Percentiles rank a stretch among this genome's conserved stretches.
These are phyloP conservation scores for Aspergillus bridgeri DNA, from an alignment of 495 filamentous ascomycete genomes.

Conservation along the genomic window DNA sequence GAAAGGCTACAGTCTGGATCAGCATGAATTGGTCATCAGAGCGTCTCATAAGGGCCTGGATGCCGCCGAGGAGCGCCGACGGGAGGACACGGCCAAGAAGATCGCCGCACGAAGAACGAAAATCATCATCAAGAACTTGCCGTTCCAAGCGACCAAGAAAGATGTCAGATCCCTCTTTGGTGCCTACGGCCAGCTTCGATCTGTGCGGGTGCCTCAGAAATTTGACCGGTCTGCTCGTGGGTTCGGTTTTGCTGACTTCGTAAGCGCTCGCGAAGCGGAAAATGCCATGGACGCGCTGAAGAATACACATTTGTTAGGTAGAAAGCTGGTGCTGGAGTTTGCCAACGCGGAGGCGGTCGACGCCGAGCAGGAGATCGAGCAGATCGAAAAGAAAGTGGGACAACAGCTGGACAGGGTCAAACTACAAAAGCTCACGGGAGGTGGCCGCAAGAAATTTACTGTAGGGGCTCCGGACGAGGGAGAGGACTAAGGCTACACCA, in stretches of 20 bases:
- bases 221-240: slow-evolving; percentile 83
- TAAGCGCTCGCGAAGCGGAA: slow-evolving; percentile 85
- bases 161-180: slow-evolving; percentile 83
- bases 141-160: slow-evolving; percentile 91
- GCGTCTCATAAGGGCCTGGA: slow-evolving; percentile 81
- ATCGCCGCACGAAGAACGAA: slow-evolving; percentile 71
- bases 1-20: slow-evolving; percentile 81
- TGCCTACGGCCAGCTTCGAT: slow-evolving; percentile 85
- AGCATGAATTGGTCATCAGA: slow-evolving; percentile 78
- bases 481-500: slow-evolving; percentile 30
- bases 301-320: slow-evolving; percentile 89
- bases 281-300: slow-evolving; percentile 87
- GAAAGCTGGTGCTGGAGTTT: slow-evolving; percentile 85
- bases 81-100: slow-evolving; percentile 77
- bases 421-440: slow-evolving; percentile 77
- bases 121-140: slow-evolving; percentile 97
- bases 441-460: slow-evolving; percentile 81
- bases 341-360: slow-evolving; percentile 80
- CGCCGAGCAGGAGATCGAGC: slow-evolving; percentile 91
- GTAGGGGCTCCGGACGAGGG: slow-evolving; percentile 71
- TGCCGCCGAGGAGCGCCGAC: slow-evolving; percentile 78
- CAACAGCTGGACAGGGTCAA: slow-evolving; percentile 84
- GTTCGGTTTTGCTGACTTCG: slow-evolving; percentile 96
- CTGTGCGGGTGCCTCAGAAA: slow-evolving; percentile 91
- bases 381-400: slow-evolving; percentile 92